These are phyloP conservation scores for Linanthus parryae DNA, from an alignment of 148 eudicot species.

Conservation along the genomic window DNA sequence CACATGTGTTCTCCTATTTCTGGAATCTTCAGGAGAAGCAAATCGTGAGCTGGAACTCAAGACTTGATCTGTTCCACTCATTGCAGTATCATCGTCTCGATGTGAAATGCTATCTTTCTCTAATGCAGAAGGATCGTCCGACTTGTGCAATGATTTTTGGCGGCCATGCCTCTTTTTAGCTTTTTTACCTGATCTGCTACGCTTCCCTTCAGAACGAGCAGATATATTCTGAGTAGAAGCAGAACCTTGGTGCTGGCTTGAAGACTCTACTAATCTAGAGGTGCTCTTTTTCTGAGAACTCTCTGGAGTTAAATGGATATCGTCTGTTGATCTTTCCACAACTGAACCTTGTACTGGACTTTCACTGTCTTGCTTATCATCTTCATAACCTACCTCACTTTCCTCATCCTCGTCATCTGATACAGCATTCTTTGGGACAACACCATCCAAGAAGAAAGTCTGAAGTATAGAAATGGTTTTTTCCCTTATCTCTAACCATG, in stretches of 20 bases:
- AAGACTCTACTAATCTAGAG: constrained; percentile 41
- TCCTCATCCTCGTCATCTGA: constrained; percentile 90
- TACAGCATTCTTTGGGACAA: constrained; percentile 59
- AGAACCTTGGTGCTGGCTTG: constrained; percentile 50
- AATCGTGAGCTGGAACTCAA: constrained; percentile 70
- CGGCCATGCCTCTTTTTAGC: constrained; percentile 88
- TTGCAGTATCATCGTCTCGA: constrained; percentile 78
- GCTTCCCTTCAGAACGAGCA: constrained; percentile 61
- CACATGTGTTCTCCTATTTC: constrained; percentile 51
- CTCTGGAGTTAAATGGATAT: constrained; percentile 39
- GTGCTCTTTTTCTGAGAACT: constrained; percentile 45
- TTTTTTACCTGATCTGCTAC: constrained; percentile 93
- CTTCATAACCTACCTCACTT: constrained; percentile 45
- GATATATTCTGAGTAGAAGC: constrained; percentile 43
- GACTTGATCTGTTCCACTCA: constrained; percentile 90
- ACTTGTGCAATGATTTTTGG: constrained; percentile 72
- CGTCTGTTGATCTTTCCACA: constrained; percentile 37
- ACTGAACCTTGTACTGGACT: constrained; percentile 42
- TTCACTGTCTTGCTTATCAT: constrained; percentile 35
- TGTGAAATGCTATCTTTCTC: constrained; percentile 70
- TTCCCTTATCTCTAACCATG: constrained; percentile 98
- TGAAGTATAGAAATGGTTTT: constrained; percentile 84
- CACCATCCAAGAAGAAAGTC: constrained; percentile 68
- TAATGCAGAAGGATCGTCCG: constrained; percentile 43
- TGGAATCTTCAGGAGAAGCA: constrained; percentile 74